Base-by-base conservation (phyloP, 176 grass and related monocot genomes). In the Phoenix roebelenii region DNA sequence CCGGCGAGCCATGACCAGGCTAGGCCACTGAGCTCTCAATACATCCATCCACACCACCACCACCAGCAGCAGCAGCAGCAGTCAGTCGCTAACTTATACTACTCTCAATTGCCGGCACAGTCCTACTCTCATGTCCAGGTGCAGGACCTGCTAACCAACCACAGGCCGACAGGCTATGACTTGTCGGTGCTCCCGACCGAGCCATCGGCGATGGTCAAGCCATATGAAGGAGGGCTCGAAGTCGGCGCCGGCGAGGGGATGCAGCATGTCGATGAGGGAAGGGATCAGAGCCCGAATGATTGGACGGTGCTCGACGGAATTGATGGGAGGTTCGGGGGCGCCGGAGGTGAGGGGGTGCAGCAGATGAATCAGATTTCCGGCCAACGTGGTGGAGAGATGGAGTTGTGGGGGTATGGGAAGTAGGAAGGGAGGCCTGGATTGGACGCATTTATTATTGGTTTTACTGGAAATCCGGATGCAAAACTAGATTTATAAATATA, bases 91-190 rank as follows among this genome's bases (percentile, higher is more conserved):
- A 24, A 24, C 51, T 14, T 39, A 26, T 71, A 71, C 55, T 60
- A 71, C 39, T 51, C 68, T 17, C 68, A 71, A 24, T 23, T 69
- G 4, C 66, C 52, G 0, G 15, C 53, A 5, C 22, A 58, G 56
- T 19, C 23, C 39, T 60, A 68, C 50, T 55, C 51, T 26, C 87
- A 88, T 55, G 87, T 85, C 1, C 92, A 96, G 77, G 86, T 96
- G 17, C 87, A 96, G 78, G 92, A 96, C 69, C 78, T 90, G 54
- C 77, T 96, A 58, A 96, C 92, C 61, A 96, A 96, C 67, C 92
- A 90, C 65, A 74, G 92, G 6, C 83, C 88, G 0, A 22, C 57
- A 1, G 75, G 69, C n/a, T 96, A 90, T 25, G 81, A 89, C 50
- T 90, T 96, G 80, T 76, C 83, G 49, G 81, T 80, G 49, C 78